Percentiles rank a stretch among this genome's conserved stretches.
These are phyloP conservation scores for Quercus parvula DNA, from an alignment of 306 rosid genomes.

Conservation along the genomic window DNA sequence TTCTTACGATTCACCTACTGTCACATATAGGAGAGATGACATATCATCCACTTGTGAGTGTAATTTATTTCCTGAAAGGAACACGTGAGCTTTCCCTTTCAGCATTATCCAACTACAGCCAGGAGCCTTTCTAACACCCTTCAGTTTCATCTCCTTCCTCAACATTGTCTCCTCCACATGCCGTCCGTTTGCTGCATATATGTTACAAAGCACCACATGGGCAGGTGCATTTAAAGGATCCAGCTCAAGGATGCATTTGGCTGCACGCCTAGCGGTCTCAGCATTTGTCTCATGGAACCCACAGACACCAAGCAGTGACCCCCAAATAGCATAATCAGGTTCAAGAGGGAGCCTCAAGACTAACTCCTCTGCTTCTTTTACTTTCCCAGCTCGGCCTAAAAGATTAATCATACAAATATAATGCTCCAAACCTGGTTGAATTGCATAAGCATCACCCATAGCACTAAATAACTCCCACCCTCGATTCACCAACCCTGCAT, in stretches of 20 bases:
- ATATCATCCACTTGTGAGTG: constrained; percentile 28
- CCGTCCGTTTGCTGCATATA: constrained; percentile 53
- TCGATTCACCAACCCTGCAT: constrained; percentile 52
- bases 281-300: constrained; percentile 40
- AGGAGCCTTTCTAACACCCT: constrained; percentile 65
- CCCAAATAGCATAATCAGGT: constrained; percentile 62
- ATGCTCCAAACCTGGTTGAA: constrained; percentile 68
- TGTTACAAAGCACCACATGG: constrained; percentile 58
- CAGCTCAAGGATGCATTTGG: constrained; percentile 47
- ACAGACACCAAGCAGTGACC: constrained; percentile 66
- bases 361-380: constrained; percentile 62
- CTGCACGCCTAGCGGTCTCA: constrained; percentile 50
- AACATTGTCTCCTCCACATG: constrained; percentile 43
- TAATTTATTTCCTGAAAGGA: constrained; percentile 50
- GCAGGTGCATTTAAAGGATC: constrained; percentile 76
- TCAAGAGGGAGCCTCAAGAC: constrained; percentile 55
- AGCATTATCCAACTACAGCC: constrained; percentile 76
- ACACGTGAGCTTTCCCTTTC: constrained; percentile 45
- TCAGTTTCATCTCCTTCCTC: constrained; percentile 69
- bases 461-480: constrained; percentile 50
- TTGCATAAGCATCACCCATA: constrained; percentile 43
- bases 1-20: constrained; percentile 2
- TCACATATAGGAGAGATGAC: constrained; percentile 13
- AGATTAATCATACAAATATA: constrained; percentile 64
- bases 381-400: constrained; percentile 67